Base-by-base conservation (phyloP, 257 asterid genomes). In the Misopates orontium region DNA sequence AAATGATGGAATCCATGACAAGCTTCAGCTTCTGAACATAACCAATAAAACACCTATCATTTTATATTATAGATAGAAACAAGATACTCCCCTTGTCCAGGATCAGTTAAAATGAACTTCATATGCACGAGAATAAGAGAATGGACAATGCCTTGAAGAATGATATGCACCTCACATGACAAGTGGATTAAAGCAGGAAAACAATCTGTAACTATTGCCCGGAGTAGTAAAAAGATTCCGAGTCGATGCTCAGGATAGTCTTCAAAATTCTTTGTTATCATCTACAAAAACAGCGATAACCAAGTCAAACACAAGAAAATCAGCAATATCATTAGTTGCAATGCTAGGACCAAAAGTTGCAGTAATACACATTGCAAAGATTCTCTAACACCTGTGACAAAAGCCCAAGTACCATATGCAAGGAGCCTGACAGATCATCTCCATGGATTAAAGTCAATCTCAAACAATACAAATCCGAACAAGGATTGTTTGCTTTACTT, bases 171-270 rank as follows among this genome's bases (percentile, higher is more conserved):
- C 95, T 90, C 99, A 54, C 86, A 84, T 28, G 99, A 94, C 83
- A 94, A 82, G 59, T 40, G 93, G 59, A 94, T 85, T 71, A 94
- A 76, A 77, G 99, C 97, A 56, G 91, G 89, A 77, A 94, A 94
- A 73, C 99, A 94, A 51, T 90, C 85, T 0, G 90, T 81, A 54
- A 98, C 98, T 76, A 94, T 90, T 73, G 99, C 99, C 66, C 86
- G 93, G 53, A 94, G 95, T 70, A 94, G 75, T 0, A 98, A 90
- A 68, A 94, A 94, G 75, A 94, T 90, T 82, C 90, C 90, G 64
- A 94, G 98, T 56, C 99, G 87, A 65, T 94, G 98, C 82, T 94
- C 99, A 1, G 99, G 99, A 82, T 94, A 94, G 78, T 94, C 99
- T 77, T 94, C 99, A 67, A 94, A 94, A 68, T 94, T 94, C 77